These are phyloP conservation scores for Rhizopus sp. DNA, from an alignment of 371 early-diverging fungal genomes.

Conservation along the genomic window DNA sequence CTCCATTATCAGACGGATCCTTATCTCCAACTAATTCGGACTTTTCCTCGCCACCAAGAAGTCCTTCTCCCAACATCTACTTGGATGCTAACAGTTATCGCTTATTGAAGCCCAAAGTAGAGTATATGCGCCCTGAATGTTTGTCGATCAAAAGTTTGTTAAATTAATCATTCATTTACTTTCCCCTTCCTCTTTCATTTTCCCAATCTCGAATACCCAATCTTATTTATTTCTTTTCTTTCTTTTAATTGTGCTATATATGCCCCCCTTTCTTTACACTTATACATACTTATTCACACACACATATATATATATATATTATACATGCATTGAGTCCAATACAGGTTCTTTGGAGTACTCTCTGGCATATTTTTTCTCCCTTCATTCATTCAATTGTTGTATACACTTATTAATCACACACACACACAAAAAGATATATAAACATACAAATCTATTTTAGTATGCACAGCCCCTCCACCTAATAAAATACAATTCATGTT, in stretches of 20 bases:
- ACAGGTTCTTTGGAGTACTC: constrained; percentile 10
- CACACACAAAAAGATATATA: not conserved
- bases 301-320: too few species aligned
- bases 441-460: not conserved
- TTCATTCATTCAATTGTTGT: not conserved
- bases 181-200: not conserved
- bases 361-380: constrained; percentile 3
- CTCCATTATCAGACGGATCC: not conserved
- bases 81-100: constrained; percentile 14
- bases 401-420: not conserved
- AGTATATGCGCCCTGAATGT: constrained; percentile 10
- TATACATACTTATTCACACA: not conserved
- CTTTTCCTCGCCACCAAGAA: not conserved
- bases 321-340: constrained; percentile 8
- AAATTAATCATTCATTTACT: constrained; percentile 3
- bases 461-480: not conserved
- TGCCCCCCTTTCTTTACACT: not conserved
- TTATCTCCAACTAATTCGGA: not conserved
- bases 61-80: constrained; percentile 2
- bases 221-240: not conserved
- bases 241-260: constrained; percentile 3
- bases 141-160: constrained; percentile 14
- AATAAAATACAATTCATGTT: not conserved
- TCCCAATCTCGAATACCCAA: not conserved
- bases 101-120: constrained; percentile 18